Evolutionary conservation across 345 rosid species (phyloP).

Genomic region (Eutrema yunnanense): DNA sequence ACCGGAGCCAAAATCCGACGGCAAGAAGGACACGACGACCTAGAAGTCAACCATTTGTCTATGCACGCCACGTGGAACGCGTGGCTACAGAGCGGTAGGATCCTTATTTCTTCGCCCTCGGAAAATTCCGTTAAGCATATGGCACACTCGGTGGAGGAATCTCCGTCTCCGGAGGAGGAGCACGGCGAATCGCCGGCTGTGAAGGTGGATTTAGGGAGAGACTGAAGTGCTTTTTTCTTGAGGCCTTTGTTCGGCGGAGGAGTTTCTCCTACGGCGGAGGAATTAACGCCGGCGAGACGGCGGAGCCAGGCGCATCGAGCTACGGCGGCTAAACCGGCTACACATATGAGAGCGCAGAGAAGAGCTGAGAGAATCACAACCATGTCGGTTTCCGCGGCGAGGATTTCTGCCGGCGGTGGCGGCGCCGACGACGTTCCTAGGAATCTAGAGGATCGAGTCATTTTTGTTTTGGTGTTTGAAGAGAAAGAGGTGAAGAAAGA

Average conservation of each 20-base stretch:
- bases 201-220: conserved; percentile 63
- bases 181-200: conserved; percentile 8
- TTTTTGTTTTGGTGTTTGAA: background rate
- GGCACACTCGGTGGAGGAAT: conserved; percentile 42
- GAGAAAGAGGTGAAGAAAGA: background rate
- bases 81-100: conserved; percentile 54
- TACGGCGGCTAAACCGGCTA: conserved; percentile 60
- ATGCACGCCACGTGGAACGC: conserved; percentile 59
- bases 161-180: conserved; percentile 7
- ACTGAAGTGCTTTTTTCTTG: conserved; percentile 55
- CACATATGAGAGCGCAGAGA: conserved; percentile 68
- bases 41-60: conserved; percentile 56
- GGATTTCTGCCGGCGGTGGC: conserved; percentile 34
- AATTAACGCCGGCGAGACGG: conserved; percentile 28
- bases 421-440: conserved; percentile 32
- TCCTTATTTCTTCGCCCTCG: conserved; percentile 51
- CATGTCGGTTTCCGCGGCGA: conserved; percentile 53
- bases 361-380: conserved; percentile 64
- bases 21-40: conserved; percentile 68
- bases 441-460: conserved; percentile 39
- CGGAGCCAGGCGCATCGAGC: conserved; percentile 68
- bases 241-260: conserved; percentile 59
- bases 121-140: conserved; percentile 50
- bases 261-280: background rate
- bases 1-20: conserved; percentile 40